Conservation (phyloP, 768 basidiomycete species). For the Lactarius deliciosus region DNA sequence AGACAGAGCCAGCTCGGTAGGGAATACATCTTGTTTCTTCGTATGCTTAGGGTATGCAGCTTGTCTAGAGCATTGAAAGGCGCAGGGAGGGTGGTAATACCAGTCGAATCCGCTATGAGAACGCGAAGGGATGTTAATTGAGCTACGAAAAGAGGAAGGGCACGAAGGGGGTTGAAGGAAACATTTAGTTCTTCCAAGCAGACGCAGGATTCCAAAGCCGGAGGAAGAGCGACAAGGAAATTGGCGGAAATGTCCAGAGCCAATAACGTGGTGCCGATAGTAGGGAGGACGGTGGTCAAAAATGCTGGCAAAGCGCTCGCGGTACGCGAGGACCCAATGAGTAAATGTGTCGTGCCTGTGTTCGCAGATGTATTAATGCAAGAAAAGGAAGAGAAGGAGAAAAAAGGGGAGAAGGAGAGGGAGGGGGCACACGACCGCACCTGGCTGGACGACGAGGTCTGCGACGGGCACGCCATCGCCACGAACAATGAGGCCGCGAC, state of each 20-base stretch:
- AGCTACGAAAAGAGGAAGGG: conserved; percentile 87
- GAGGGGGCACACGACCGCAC: conserved; percentile 44
- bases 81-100: conserved; percentile 72
- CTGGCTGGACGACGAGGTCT: conserved; percentile 67
- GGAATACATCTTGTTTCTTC: conserved; percentile 83
- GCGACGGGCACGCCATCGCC: conserved; percentile 60
- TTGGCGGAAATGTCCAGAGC: conserved; percentile 93
- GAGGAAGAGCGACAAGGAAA: conserved; percentile 79
- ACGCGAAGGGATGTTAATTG: conserved; percentile 77
- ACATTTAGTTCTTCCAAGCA: conserved; percentile 92
- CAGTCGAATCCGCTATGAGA: conserved; percentile 90
- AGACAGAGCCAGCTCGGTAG: conserved; percentile 96
- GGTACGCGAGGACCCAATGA: conserved; percentile 77
- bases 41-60: conserved; percentile 86
- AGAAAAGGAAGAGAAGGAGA: conserved; percentile 8
- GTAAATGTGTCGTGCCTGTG: conserved; percentile 89
- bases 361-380: conserved; percentile 1
- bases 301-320: conserved; percentile 78
- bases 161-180: conserved; percentile 84
- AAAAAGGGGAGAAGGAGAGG: background rate
- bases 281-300: conserved; percentile 66
- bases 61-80: conserved; percentile 70
- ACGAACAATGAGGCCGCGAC: conserved; percentile 77
- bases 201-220: conserved; percentile 74
- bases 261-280: conserved; percentile 74